Percentiles rank a stretch among this genome's conserved stretches.
Evolutionary conservation across 805 yeast species (phyloP).

Genomic region (Monosporozyma yasuniensis): DNA sequence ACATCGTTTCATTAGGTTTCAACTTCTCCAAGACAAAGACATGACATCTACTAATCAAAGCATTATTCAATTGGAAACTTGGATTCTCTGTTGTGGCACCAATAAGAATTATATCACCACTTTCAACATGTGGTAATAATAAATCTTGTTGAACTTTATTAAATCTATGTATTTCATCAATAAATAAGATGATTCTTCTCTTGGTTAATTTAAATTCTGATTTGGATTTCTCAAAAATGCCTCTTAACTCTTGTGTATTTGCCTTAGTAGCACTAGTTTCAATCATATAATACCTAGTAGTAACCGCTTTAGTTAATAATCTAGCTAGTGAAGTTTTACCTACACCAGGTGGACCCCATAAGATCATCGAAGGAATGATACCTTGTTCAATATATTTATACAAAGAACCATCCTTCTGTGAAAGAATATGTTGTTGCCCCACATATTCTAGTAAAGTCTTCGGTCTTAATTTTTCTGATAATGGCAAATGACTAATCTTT

Average conservation of each 20-base stretch:
- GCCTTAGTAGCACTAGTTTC: constrained; percentile 82
- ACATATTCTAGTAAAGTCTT: constrained; percentile 54
- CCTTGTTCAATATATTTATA: constrained; percentile 52
- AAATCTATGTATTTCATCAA: constrained; percentile 90
- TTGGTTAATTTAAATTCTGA: constrained; percentile 35
- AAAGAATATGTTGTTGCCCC: constrained; percentile 78
- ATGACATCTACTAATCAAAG: constrained; percentile 76
- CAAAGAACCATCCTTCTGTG: constrained; percentile 50
- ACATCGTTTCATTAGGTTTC: constrained; percentile 38
- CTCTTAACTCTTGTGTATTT: constrained; percentile 46
- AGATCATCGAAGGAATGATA: constrained; percentile 73
- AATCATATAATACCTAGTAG: constrained; percentile 39
- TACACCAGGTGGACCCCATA: constrained; percentile 96
- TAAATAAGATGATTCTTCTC: constrained; percentile 60
- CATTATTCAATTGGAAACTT: constrained; percentile 68
- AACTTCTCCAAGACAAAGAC: constrained; percentile 61
- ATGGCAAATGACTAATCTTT: constrained; percentile 34
- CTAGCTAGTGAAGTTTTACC: constrained; percentile 81
- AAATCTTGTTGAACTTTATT: constrained; percentile 82
- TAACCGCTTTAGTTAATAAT: constrained; percentile 29
- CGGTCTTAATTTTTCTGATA: constrained; percentile 85
- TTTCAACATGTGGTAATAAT: constrained; percentile 73
- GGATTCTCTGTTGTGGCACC: constrained; percentile 99
- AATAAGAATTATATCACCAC: constrained; percentile 68
- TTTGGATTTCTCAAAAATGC: constrained; percentile 40